Evolutionary conservation across 306 rosid genomes (phyloP).

Genomic region (Mimosa bimucronata): DNA sequence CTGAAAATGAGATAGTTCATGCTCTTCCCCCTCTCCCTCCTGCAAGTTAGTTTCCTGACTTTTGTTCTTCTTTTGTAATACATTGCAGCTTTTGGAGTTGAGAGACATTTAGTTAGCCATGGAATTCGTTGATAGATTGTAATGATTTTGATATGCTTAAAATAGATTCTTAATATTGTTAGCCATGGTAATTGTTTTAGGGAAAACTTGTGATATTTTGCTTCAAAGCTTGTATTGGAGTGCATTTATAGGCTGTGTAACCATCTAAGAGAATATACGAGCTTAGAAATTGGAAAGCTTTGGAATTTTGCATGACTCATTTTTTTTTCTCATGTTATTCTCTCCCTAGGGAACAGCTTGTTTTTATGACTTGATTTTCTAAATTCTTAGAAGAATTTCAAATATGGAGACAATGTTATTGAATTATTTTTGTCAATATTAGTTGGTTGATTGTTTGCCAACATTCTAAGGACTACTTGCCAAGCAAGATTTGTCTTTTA

Average conservation of each 20-base stretch:
- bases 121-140: conserved; percentile 16
- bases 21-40: conserved; percentile 60
- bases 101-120: neutral
- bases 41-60: conserved; percentile 62
- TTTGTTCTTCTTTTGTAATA: conserved; percentile 1
- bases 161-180: conserved; percentile 1
- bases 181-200: neutral
- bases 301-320: neutral
- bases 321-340: neutral
- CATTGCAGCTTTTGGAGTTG: conserved; percentile 16
- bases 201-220: neutral
- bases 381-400: neutral
- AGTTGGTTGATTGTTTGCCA: conserved; percentile 19
- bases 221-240: conserved; percentile 24
- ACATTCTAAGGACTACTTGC: conserved; percentile 21
- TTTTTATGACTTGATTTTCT: neutral
- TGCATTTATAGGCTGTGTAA: conserved; percentile 11
- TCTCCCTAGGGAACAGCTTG: neutral
- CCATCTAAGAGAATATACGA: neutral
- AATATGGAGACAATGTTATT: neutral
- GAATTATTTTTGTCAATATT: conserved; percentile 13
- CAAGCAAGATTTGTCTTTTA: conserved; percentile 5
- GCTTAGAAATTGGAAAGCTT: neutral
- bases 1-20: conserved; percentile 33
- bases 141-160: conserved; percentile 21